Conservation (phyloP, 139 green algal species). For the Chlorella sp. region DNA sequence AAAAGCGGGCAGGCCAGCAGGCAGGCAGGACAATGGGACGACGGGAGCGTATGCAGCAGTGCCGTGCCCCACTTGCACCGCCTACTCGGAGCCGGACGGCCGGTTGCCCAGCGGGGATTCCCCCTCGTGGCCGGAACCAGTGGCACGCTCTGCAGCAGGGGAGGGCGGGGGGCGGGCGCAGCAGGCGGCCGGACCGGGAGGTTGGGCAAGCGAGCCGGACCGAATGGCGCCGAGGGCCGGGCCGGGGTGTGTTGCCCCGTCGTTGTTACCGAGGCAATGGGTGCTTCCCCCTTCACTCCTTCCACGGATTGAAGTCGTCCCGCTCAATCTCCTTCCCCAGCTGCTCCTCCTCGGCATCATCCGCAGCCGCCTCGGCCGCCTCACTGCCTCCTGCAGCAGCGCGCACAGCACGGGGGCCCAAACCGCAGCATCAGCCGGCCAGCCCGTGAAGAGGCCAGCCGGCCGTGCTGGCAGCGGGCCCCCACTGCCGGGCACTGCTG, state of each 20-base stretch:
- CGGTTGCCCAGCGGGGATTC: background rate
- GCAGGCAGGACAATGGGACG: too few species aligned
- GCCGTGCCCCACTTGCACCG: too few species aligned
- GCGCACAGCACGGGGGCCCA: background rate
- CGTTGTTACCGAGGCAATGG: too few species aligned
- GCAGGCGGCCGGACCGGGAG: too few species aligned
- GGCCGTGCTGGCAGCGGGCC: too few species aligned
- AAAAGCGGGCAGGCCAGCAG: too few species aligned
- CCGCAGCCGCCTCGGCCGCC: slow-evolving; percentile 6
- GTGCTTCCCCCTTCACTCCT: background rate
- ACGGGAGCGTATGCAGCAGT: too few species aligned
- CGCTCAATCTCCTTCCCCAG: background rate
- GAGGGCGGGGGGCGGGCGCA: background rate
- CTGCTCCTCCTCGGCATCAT: slow-evolving; percentile 13
- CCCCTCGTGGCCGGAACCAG: background rate
- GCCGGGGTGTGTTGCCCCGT: too few species aligned
- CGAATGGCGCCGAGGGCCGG: too few species aligned
- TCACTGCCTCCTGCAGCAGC: background rate
- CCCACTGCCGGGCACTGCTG: too few species aligned
- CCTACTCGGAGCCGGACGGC: background rate
- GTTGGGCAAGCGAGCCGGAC: background rate
- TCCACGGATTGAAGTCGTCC: slow-evolving; percentile 14
- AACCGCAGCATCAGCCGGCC: background rate
- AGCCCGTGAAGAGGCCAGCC: background rate
- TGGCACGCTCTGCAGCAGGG: slow-evolving; percentile 8